Evolutionary conservation across 1,284 basidiomycete species (phyloP).

Genomic region (Leccinum fallax): DNA sequence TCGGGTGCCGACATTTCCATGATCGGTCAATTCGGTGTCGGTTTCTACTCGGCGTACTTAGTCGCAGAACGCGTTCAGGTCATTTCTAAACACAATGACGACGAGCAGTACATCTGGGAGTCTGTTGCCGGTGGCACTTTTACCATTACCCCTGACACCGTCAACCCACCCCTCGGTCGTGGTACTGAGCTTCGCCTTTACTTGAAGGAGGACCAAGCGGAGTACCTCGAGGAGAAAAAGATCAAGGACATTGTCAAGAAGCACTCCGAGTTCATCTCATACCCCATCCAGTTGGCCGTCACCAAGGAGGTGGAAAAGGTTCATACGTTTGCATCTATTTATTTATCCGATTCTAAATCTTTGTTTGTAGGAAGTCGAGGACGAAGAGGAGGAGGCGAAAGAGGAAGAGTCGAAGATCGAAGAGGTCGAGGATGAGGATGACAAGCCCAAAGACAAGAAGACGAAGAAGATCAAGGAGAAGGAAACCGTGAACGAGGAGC

Average conservation of each 20-base stretch:
- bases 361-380: conserved; percentile 78
- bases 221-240: conserved; percentile 99
- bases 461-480: conserved; percentile 96
- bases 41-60: conserved; percentile 99
- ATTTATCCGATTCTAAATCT: conserved; percentile 6
- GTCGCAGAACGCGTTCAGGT: conserved; percentile 98
- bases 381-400: conserved; percentile 67
- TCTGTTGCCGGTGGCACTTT: conserved; percentile 99
- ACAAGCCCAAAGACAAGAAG: conserved; percentile 92
- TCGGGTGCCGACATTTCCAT: conserved; percentile 97
- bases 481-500: conserved; percentile 91
- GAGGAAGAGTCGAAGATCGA: conserved; percentile 76
- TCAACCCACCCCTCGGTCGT: conserved; percentile 90
- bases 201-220: conserved; percentile 98
- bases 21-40: conserved; percentile 97
- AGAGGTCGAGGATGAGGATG: conserved; percentile 82
- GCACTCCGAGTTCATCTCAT: conserved; percentile 99
- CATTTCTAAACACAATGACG: conserved; percentile 99
- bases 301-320: conserved; percentile 99
- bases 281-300: conserved; percentile 98
- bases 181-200: conserved; percentile 94
- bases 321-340: conserved; percentile 18
- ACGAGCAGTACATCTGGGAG: conserved; percentile 99
- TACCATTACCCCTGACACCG: conserved; percentile 94
- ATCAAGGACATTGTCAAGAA: conserved; percentile 99